These are phyloP conservation scores for Boletus sp. DNA, from an alignment of 1,284 basidiomycete species.

Conservation along the genomic window DNA sequence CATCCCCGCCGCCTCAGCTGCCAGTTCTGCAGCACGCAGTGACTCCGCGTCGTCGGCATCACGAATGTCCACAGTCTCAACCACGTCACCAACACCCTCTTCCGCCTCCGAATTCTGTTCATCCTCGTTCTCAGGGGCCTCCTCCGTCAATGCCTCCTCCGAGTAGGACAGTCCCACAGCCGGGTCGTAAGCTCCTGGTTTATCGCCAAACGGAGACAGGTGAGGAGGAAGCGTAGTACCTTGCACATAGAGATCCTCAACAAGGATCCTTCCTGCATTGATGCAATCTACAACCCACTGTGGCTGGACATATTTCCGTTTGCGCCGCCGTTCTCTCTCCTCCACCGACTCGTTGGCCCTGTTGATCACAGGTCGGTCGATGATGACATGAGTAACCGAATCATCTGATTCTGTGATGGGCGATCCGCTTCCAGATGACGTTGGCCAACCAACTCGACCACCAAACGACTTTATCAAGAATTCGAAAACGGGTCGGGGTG, in stretches of 20 bases:
- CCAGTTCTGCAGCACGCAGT: constrained; percentile 86
- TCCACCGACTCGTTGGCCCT: constrained; percentile 50
- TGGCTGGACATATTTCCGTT: constrained; percentile 90
- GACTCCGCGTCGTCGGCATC: constrained; percentile 66
- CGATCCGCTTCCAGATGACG: constrained; percentile 80
- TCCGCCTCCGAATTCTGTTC: constrained; percentile 35
- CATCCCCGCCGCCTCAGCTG: constrained; percentile 87
- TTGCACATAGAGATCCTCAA: constrained; percentile 84
- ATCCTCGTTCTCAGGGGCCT: constrained; percentile 41
- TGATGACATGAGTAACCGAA: constrained; percentile 92
- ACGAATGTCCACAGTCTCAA: constrained; percentile 42
- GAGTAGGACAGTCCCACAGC: constrained; percentile 40
- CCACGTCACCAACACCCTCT: constrained; percentile 36
- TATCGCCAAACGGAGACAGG: constrained; percentile 91
- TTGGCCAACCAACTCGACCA: constrained; percentile 86
- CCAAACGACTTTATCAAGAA: constrained; percentile 93
- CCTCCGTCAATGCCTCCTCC: constrained; percentile 35
- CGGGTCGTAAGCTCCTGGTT: constrained; percentile 75
- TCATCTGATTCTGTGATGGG: constrained; percentile 71
- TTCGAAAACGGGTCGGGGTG: constrained; percentile 89
- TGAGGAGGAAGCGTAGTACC: constrained; percentile 91
- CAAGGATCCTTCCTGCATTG: constrained; percentile 81
- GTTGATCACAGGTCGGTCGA: constrained; percentile 78
- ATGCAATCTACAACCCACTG: constrained; percentile 98
- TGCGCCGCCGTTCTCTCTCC: constrained; percentile 59